A percentile compares a stretch with the other conserved stretches of the same genome.
Conservation (phyloP, 805 yeast genomes). For the Metschnikowia rubicola region DNA sequence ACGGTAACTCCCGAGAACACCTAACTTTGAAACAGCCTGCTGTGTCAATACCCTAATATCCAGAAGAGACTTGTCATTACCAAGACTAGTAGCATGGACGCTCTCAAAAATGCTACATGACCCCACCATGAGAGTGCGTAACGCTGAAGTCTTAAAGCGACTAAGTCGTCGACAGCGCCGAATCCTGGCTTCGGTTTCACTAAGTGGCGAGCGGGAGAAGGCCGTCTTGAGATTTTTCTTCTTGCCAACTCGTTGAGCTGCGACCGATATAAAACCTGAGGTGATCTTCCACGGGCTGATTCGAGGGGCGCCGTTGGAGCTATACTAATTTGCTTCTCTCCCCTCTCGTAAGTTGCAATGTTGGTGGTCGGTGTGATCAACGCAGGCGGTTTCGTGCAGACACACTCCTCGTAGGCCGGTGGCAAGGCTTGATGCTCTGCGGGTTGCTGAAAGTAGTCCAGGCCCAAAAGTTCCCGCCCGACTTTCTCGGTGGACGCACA, state of each 20-base stretch:
- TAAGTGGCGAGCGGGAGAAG: background rate
- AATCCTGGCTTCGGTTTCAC: background rate
- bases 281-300: conserved; percentile 10
- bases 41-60: conserved; percentile 1
- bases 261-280: conserved; percentile 12
- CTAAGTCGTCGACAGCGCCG: background rate
- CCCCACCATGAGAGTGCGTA: conserved; percentile 3
- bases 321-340: background rate
- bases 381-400: background rate
- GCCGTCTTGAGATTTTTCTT: background rate
- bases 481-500: too few species aligned
- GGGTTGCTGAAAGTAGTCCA: background rate
- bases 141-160: conserved; percentile 1
- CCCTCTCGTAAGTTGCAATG: background rate
- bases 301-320: background rate
- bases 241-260: conserved; percentile 11
- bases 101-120: background rate
- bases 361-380: too few species aligned
- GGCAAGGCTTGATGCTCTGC: conserved; percentile 2
- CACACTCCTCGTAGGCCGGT: conserved; percentile 15
- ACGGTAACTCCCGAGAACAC: too few species aligned
- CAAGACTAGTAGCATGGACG: background rate
- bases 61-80: background rate
- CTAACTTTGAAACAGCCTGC: too few species aligned
- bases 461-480: too few species aligned